These are phyloP conservation scores for Hibiscus syriacus DNA, from an alignment of 345 rosid species.

Conservation along the genomic window DNA sequence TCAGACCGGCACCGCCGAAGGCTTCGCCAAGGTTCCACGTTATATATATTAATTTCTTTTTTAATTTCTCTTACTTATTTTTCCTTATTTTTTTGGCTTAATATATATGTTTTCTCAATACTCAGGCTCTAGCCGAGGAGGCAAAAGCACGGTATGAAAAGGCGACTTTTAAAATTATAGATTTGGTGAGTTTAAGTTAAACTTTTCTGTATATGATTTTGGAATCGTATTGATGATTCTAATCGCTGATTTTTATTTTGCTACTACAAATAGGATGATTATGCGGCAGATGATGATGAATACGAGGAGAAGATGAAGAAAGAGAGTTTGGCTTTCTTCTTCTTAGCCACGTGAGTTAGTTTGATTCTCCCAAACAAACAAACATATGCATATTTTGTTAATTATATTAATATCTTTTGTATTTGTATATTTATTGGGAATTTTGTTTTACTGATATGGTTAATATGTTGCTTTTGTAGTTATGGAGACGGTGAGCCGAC, in stretches of 20 bases:
- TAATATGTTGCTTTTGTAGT: constrained; percentile 29
- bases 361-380: not conserved
- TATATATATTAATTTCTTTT: not conserved
- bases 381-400: too few species aligned
- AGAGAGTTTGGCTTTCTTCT: constrained; percentile 70
- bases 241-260: not conserved
- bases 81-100: not conserved
- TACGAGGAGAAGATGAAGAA: constrained; percentile 86
- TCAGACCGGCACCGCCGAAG: constrained; percentile 96
- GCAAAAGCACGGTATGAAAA: constrained; percentile 81
- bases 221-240: not conserved
- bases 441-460: constrained; percentile 6
- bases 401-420: not conserved
- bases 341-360: constrained; percentile 84
- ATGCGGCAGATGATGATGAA: constrained; percentile 90
- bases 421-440: too few species aligned
- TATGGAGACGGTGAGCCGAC: constrained; percentile 99
- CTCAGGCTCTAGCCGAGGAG: constrained; percentile 69
- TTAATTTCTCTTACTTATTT: too few species aligned
- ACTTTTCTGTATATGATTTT: not conserved
- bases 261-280: constrained; percentile 59
- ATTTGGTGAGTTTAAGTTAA: constrained; percentile 46
- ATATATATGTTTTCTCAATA: not conserved
- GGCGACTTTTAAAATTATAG: constrained; percentile 65
- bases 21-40: constrained; percentile 74